A percentile compares a stretch with the other conserved stretches of the same genome.
Conservation (phyloP, 2,329 filamentous ascomycete genomes). For the Ophiostoma fasciatum region DNA sequence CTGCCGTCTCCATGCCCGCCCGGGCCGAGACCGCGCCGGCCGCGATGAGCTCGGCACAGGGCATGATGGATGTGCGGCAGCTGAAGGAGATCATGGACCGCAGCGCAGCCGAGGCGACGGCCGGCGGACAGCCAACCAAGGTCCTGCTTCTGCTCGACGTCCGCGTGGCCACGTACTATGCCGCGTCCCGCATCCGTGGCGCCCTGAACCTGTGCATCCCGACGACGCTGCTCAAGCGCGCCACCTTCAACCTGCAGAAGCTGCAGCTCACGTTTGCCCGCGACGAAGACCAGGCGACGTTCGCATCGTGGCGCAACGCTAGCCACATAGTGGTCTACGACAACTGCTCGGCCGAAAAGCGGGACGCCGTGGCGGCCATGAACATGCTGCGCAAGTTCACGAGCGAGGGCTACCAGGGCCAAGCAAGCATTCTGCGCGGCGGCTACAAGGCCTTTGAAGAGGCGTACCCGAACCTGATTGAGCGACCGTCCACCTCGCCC, state of each 20-base stretch:
- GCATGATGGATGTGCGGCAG: slow-evolving; percentile 37
- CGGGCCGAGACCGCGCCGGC: slow-evolving; percentile 40
- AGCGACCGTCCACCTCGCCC: slow-evolving; percentile 27
- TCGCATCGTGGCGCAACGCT: slow-evolving; percentile 60
- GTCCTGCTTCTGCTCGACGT: slow-evolving; percentile 63
- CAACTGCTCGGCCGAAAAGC: slow-evolving; percentile 55
- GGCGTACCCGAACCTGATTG: slow-evolving; percentile 50
- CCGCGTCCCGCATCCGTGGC: slow-evolving; percentile 57
- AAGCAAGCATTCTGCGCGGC: slow-evolving; percentile 60
- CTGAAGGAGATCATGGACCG: slow-evolving; percentile 41
- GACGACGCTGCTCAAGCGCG: slow-evolving; percentile 79
- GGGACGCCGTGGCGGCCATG: slow-evolving; percentile 64
- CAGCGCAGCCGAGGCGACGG: slow-evolving; percentile 17
- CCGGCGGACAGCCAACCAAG: background rate
- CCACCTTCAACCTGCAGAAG: slow-evolving; percentile 80
- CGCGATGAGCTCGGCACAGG: slow-evolving; percentile 29
- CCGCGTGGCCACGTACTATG: slow-evolving; percentile 71
- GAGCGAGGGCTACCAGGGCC: slow-evolving; percentile 65
- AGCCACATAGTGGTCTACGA: slow-evolving; percentile 82
- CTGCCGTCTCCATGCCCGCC: slow-evolving; percentile 8
- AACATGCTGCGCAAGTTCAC: slow-evolving; percentile 92
- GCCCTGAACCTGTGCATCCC: slow-evolving; percentile 90
- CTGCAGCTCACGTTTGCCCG: slow-evolving; percentile 74
- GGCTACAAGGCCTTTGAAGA: slow-evolving; percentile 65
- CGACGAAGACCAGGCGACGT: slow-evolving; percentile 52